A percentile compares a stretch with the other conserved stretches of the same genome.
Evolutionary conservation across 257 asterid genomes (phyloP).

Genomic region (Nicotiana noctiflora): DNA sequence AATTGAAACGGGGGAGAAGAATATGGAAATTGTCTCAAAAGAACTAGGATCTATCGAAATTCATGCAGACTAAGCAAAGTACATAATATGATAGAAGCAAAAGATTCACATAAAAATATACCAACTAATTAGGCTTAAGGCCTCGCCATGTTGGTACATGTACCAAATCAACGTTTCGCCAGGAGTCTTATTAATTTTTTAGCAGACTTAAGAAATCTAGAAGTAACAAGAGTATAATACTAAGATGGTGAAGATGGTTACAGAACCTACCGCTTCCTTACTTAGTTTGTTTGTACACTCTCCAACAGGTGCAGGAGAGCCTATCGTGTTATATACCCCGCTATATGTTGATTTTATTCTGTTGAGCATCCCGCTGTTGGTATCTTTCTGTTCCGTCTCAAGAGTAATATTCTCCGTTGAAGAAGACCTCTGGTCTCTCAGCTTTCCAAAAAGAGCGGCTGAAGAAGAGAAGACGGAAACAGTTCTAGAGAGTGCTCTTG

Average conservation of each 20-base stretch:
- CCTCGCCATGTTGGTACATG: neutral
- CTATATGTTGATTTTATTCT: constrained; percentile 73
- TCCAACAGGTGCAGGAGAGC: constrained; percentile 32
- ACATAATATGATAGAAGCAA: neutral
- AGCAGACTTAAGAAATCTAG: neutral
- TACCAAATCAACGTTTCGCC: neutral
- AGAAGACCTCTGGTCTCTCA: constrained; percentile 43
- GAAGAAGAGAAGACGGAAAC: constrained; percentile 96
- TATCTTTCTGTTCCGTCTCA: constrained; percentile 35
- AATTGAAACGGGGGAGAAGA: no score
- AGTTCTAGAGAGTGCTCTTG: constrained; percentile 84
- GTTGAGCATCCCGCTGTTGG: constrained; percentile 44
- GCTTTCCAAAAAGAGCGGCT: constrained; percentile 81
- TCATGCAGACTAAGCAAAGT: neutral
- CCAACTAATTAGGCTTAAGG: neutral
- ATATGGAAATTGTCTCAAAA: neutral
- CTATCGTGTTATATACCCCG: constrained; percentile 56
- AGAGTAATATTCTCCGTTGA: constrained; percentile 31
- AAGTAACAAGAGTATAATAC: neutral
- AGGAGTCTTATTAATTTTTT: neutral
- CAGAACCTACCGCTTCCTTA: constrained; percentile 44
- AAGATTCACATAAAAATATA: neutral
- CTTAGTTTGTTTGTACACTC: constrained; percentile 30
- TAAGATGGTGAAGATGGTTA: constrained; percentile 7
- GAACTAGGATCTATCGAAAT: neutral